These are phyloP conservation scores for Nissolia schottii DNA, from an alignment of 306 rosid species.

Conservation along the genomic window DNA sequence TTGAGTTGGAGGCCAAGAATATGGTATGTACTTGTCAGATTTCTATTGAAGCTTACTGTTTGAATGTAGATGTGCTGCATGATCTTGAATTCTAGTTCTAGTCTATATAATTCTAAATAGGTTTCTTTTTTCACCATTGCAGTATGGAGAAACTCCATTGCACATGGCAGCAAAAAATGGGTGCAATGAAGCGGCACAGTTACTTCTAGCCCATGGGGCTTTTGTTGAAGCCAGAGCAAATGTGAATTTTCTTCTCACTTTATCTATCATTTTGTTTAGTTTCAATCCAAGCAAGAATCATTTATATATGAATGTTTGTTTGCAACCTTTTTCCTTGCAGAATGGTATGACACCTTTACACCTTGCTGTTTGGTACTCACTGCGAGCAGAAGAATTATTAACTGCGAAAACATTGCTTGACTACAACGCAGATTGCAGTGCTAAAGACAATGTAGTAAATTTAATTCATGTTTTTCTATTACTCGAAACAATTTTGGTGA, in stretches of 20 bases:
- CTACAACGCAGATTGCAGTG: constrained; percentile 80
- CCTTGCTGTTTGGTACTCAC: constrained; percentile 95
- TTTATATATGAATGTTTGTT: constrained; percentile 20
- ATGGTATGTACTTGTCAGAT: constrained; percentile 49
- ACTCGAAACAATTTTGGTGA: constrained; percentile 1
- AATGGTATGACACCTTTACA: constrained; percentile 98
- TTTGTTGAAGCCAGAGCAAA: constrained; percentile 87
- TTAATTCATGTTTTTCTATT: constrained; percentile 2
- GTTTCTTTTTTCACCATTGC: constrained; percentile 22
- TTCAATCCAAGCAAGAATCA: background rate
- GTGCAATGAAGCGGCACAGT: constrained; percentile 64
- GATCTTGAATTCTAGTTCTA: background rate
- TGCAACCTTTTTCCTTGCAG: constrained; percentile 45
- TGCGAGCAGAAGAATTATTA: constrained; percentile 64
- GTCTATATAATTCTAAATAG: background rate
- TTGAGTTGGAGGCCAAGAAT: constrained; percentile 84
- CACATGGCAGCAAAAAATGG: constrained; percentile 98
- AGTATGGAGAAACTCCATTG: constrained; percentile 96
- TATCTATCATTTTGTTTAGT: constrained; percentile 18
- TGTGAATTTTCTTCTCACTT: constrained; percentile 39
- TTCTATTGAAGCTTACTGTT: background rate
- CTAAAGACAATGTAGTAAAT: constrained; percentile 63
- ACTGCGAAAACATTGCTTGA: constrained; percentile 72
- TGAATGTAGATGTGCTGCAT: background rate
- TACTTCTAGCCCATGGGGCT: constrained; percentile 81